phyloP scores from a whole-genome alignment of 192 early-diverging fungal genomes.

The Dimargaris xerosporica region DNA sequence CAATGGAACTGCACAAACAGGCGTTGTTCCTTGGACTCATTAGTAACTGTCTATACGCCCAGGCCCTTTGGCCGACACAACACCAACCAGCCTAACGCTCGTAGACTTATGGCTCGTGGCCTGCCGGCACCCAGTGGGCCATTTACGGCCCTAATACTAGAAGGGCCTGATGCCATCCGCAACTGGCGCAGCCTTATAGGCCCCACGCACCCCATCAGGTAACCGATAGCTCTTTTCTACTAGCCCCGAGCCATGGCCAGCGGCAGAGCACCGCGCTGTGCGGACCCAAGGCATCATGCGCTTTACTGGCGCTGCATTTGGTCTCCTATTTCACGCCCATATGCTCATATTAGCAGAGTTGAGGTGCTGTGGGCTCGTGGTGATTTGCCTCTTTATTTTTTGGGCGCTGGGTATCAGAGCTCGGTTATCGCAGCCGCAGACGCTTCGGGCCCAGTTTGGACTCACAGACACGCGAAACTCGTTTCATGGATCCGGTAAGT shows the following conservation, averaged over 20 bases:
- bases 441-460: conserved; percentile 43
- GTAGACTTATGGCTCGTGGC: too few relatives aligned
- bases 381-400: too few relatives aligned
- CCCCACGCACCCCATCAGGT: conserved; percentile 48
- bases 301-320: too few relatives aligned
- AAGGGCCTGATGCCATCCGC: conserved; percentile 35
- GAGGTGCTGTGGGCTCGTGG: not conserved
- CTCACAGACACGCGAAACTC: conserved; percentile 62
- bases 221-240: conserved; percentile 1
- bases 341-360: not conserved
- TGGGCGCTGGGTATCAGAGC: conserved; percentile 21
- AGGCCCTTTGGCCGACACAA: too few relatives aligned
- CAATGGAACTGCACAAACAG: too few relatives aligned
- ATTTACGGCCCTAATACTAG: conserved; percentile 40
- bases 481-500: conserved; percentile 53
- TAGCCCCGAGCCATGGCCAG: not conserved
- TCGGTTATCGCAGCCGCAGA: conserved; percentile 32
- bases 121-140: conserved; percentile 27
- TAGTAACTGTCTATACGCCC: too few relatives aligned
- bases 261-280: not conserved
- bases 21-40: too few relatives aligned
- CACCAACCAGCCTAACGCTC: too few relatives aligned
- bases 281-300: not conserved
- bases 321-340: not conserved
- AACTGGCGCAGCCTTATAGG: conserved; percentile 50